Evolutionary conservation across 441 rosid species (phyloP).

Genomic region (Sinapis alba): DNA sequence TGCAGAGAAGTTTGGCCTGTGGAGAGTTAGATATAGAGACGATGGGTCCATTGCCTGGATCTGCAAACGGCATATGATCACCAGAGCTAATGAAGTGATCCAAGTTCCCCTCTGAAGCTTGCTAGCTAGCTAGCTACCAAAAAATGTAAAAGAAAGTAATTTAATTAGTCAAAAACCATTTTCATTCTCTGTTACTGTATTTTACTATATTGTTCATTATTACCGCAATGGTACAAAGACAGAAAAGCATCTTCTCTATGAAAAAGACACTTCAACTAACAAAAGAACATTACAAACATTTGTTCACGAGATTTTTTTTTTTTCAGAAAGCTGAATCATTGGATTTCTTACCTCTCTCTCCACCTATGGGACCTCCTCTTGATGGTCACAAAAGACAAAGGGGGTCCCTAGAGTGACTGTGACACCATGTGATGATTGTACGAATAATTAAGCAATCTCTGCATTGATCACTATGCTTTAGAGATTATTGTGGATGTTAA

Average conservation of each 20-base stretch:
- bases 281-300: constrained; percentile 32
- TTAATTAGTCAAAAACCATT: constrained; percentile 23
- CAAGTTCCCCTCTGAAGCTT: constrained; percentile 72
- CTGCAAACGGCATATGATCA: constrained; percentile 81
- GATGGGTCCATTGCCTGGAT: constrained; percentile 93
- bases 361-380: constrained; percentile 29
- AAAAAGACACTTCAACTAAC: constrained; percentile 40
- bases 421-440: constrained; percentile 28
- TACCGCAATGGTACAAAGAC: constrained; percentile 21
- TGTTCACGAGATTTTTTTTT: constrained; percentile 18
- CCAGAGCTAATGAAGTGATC: constrained; percentile 73
- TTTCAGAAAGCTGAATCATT: constrained; percentile 32
- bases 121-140: constrained; percentile 17
- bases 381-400: constrained; percentile 33
- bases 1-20: constrained; percentile 90
- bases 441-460: constrained; percentile 42
- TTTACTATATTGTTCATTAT: not conserved
- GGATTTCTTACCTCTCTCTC: constrained; percentile 28
- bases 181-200: not conserved
- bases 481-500: constrained; percentile 42
- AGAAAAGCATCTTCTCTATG: constrained; percentile 27
- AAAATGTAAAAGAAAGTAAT: constrained; percentile 8
- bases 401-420: constrained; percentile 42
- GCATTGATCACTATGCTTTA: constrained; percentile 36
- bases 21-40: constrained; percentile 88